phyloP scores from a whole-genome alignment of 257 asterid species.

The Echites panduratus region DNA sequence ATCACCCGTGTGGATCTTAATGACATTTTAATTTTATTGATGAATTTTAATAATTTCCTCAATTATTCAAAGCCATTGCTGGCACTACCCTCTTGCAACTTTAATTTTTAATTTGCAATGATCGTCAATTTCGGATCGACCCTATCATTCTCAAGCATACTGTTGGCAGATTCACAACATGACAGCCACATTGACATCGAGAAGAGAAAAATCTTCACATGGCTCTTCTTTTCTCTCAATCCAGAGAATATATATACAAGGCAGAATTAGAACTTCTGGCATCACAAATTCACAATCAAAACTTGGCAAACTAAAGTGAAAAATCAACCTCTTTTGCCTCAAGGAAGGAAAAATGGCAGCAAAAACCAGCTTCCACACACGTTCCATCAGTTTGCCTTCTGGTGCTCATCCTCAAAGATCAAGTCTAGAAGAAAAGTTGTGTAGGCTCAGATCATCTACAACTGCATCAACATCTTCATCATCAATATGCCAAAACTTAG shows the following conservation, averaged over 20 bases:
- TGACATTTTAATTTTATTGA: too few relatives aligned
- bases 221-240: too few relatives aligned
- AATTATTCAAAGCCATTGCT: background rate
- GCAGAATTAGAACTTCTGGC: background rate
- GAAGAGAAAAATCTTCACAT: background rate
- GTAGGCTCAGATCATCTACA: background rate
- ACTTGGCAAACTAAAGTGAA: background rate
- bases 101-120: background rate
- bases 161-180: background rate
- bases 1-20: background rate
- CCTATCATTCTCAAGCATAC: background rate
- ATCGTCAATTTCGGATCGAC: background rate
- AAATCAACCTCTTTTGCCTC: background rate
- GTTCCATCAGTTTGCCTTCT: conserved; percentile 28
- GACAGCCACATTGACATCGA: background rate
- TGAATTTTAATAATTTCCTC: too few relatives aligned
- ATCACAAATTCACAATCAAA: background rate
- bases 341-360: background rate
- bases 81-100: background rate
- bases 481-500: conserved; percentile 4
- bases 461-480: background rate
- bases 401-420: conserved; percentile 15
- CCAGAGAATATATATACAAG: too few relatives aligned
- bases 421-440: background rate
- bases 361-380: conserved; percentile 8